Conservation (phyloP, 768 basidiomycete genomes). For the Rhodotorula toruloides region DNA sequence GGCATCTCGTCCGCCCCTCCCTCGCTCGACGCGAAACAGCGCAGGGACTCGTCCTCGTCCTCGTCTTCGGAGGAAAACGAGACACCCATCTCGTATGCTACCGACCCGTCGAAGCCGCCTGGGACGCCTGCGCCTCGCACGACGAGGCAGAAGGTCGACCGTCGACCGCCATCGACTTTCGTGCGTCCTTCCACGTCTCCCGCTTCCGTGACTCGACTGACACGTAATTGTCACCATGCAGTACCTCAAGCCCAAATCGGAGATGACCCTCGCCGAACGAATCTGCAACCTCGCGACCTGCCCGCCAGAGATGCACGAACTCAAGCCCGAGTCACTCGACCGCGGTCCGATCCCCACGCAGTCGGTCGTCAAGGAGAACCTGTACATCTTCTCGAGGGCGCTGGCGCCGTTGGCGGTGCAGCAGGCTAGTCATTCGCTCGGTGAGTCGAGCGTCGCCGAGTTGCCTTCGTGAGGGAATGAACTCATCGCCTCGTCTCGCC, state of each 20-base stretch:
- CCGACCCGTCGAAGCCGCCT: constrained; percentile 1
- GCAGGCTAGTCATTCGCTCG: neutral
- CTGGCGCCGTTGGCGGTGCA: constrained; percentile 15
- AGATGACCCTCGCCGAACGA: constrained; percentile 25
- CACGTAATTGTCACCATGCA: neutral
- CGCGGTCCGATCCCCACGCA: constrained; percentile 17
- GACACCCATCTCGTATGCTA: constrained; percentile 22
- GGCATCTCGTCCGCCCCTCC: too few relatives aligned
- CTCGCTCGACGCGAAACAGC: too few relatives aligned
- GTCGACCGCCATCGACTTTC: constrained; percentile 11
- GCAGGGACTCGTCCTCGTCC: constrained; percentile 13
- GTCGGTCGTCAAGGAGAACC: constrained; percentile 13
- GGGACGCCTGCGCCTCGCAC: neutral
- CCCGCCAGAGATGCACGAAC: constrained; percentile 20
- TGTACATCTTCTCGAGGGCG: constrained; percentile 18
- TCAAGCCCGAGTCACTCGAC: constrained; percentile 23
- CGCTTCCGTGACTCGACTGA: neutral
- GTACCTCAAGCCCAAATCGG: constrained; percentile 22
- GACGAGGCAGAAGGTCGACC: constrained; percentile 17
- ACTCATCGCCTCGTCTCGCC: too few relatives aligned
- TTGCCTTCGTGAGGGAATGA: too few relatives aligned
- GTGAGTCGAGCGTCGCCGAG: neutral
- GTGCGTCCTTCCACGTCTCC: neutral
- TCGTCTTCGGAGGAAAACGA: constrained; percentile 2
- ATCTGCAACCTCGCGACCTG: constrained; percentile 29